Percentiles rank a stretch among this genome's conserved stretches.
phyloP scores from a whole-genome alignment of 176 grass and related monocot genomes.

The Eleusine coracana region DNA sequence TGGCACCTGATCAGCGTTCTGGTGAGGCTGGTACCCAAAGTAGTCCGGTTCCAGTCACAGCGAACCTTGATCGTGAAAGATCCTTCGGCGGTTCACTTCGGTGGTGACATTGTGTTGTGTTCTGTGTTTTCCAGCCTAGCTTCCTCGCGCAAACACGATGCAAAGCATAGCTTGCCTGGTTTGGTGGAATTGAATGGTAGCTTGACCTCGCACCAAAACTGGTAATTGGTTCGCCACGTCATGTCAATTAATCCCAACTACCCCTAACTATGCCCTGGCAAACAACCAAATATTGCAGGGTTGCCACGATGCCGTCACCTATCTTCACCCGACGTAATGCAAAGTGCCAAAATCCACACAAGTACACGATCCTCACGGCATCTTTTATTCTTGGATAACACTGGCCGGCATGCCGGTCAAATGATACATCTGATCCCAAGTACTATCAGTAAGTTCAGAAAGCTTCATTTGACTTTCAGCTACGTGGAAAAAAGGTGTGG shows the following conservation, averaged over 20 bases:
- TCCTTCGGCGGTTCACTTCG: neutral
- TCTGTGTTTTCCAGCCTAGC: neutral
- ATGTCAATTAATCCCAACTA: constrained; percentile 20
- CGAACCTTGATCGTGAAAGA: neutral
- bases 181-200: constrained; percentile 24
- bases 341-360: neutral
- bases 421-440: neutral
- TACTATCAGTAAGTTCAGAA: neutral
- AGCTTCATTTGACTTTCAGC: neutral
- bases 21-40: neutral
- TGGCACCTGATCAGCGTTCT: neutral
- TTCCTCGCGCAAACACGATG: neutral
- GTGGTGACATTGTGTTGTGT: neutral
- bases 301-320: neutral
- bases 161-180: neutral
- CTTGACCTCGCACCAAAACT: neutral
- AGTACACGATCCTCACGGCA: neutral
- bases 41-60: neutral
- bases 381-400: neutral
- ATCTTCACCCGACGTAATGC: neutral
- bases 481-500: neutral
- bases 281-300: neutral
- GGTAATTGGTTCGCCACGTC: neutral
- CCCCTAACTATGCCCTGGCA: constrained; percentile 4
- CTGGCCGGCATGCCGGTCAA: neutral